Base-by-base conservation (phyloP, 345 rosid genomes). In the Boechera divaricarpa region DNA sequence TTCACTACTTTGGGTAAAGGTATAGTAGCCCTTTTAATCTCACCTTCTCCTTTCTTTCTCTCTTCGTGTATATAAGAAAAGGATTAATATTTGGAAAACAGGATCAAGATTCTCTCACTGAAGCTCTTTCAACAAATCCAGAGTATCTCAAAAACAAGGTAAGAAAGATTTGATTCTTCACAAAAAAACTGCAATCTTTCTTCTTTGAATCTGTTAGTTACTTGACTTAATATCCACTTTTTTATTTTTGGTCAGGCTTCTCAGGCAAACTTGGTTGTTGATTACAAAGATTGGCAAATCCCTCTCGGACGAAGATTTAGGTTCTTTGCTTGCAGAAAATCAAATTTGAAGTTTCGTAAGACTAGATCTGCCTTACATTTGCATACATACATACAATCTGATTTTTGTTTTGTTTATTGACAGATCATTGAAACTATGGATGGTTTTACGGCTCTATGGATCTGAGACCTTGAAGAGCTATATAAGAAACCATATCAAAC, bases 281-380 rank as follows among this genome's bases (percentile, higher is more conserved):
- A 94, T 73, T 94, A 91, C 84, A 94, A 91, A 84, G 98, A 94
- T 70, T 91, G 94, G 97, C 97, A 94, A 80, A 84, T 94, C 82
- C 96, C 98, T 81, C 98, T 94, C 45, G 97, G 97, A 35, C 90
- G 97, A 49, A 86, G 98, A 39, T 94, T 94, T 80, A 90, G 98
- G 98, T 94, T 67, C 16, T 78, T 66, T 51, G 47, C 39, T 72
- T 0, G 1, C 32, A 36, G 15, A 32, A 61, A 52, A 60, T 3
- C 5, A 5, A n/a, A 11, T 15, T 10, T 6, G 0, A 69, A 32
- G 32, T 77, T 54, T 33, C 3, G 4, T 4, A 21, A 36, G 48
- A 59, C 5, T 3, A 3, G 44, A 41, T 10, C 3, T 41, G 44
- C 44, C 10, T 41, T 41, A 8, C 44, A 60, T 36, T 2, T 58